phyloP scores from a whole-genome alignment of 2,329 filamentous ascomycete genomes.

The Alternaria panax region DNA sequence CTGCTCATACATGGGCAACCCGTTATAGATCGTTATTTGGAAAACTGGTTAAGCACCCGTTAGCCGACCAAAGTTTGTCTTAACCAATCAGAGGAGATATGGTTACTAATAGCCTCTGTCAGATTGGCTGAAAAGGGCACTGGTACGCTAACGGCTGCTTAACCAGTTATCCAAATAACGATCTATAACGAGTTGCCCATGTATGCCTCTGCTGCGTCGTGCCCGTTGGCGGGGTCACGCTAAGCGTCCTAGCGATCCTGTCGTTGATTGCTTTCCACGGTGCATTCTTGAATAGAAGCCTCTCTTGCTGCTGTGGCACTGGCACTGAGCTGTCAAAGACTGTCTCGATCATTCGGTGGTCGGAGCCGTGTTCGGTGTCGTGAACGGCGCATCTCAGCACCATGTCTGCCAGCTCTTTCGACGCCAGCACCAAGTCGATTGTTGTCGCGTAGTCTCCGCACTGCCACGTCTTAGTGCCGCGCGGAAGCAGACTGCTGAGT shows the following conservation, averaged over 20 bases:
- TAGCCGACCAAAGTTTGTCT: too few relatives aligned
- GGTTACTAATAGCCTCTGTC: too few relatives aligned
- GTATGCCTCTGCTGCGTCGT: too few relatives aligned
- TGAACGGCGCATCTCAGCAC: slow-evolving; percentile 16
- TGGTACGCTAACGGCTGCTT: too few relatives aligned
- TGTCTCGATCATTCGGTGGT: slow-evolving; percentile 20
- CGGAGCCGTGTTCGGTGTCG: slow-evolving; percentile 17
- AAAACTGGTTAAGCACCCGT: too few relatives aligned
- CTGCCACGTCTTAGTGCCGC: too few relatives aligned
- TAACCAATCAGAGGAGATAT: too few relatives aligned
- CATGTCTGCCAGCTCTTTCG: slow-evolving; percentile 11
- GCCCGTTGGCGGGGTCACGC: slow-evolving; percentile 2
- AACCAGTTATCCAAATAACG: too few relatives aligned
- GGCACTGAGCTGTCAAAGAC: slow-evolving; percentile 17
- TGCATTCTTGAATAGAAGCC: slow-evolving; percentile 24
- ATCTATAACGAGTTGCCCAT: too few relatives aligned
- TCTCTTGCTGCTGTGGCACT: slow-evolving; percentile 10
- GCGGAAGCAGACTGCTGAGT: slow-evolving; percentile 22
- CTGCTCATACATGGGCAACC: too few relatives aligned
- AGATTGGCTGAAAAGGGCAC: too few relatives aligned
- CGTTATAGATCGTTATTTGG: too few relatives aligned
- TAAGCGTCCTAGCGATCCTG: slow-evolving; percentile 1
- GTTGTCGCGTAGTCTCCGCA: slow-evolving; percentile 11
- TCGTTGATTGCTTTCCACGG: slow-evolving; percentile 21
- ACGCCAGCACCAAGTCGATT: slow-evolving; percentile 19